Evolutionary conservation across 23 red algal species (phyloP).

Genomic region (Pyropia haitanensis): DNA sequence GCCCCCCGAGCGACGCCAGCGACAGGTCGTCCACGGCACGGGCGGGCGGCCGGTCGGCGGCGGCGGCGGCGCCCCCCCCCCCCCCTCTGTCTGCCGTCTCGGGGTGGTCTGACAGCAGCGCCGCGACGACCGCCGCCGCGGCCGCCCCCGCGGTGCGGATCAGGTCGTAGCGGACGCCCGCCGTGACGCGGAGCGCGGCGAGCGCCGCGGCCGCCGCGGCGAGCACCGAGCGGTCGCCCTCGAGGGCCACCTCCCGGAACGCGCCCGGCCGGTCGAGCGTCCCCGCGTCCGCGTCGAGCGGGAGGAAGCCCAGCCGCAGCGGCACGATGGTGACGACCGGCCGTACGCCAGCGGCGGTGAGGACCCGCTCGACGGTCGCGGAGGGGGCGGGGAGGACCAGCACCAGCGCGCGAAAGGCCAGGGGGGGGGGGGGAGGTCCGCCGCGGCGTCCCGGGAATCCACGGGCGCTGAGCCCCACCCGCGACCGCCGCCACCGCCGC

Average conservation of each 20-base stretch:
- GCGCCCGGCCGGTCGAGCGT: slow-evolving; percentile 59
- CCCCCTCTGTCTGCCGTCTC: not conserved
- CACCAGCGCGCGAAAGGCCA: too few species aligned
- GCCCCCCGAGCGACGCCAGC: not conserved
- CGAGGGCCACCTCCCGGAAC: slow-evolving; percentile 44
- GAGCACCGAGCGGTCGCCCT: slow-evolving; percentile 40
- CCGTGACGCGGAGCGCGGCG: slow-evolving; percentile 10
- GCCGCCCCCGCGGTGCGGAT: slow-evolving; percentile 52
- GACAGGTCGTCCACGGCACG: not conserved
- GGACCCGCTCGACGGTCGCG: too few species aligned
- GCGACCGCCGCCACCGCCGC: too few species aligned
- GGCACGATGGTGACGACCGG: slow-evolving; percentile 9
- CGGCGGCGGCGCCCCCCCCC: not conserved
- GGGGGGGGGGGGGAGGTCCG: too few species aligned
- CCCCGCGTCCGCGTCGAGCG: slow-evolving; percentile 46
- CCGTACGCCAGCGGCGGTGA: too few species aligned
- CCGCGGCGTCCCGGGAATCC: too few species aligned
- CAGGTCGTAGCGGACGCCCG: slow-evolving; percentile 20
- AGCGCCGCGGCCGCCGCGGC: slow-evolving; percentile 40
- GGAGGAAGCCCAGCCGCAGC: slow-evolving; percentile 55
- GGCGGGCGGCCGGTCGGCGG: not conserved
- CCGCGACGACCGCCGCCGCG: slow-evolving; percentile 32
- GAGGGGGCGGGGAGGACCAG: too few species aligned
- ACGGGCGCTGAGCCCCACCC: too few species aligned
- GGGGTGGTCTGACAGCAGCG: slow-evolving; percentile 31